A percentile compares a stretch with the other conserved stretches of the same genome.
These are phyloP conservation scores for Rhizophagus prolifer DNA, from an alignment of 192 early-diverging fungal genomes.

Conservation along the genomic window DNA sequence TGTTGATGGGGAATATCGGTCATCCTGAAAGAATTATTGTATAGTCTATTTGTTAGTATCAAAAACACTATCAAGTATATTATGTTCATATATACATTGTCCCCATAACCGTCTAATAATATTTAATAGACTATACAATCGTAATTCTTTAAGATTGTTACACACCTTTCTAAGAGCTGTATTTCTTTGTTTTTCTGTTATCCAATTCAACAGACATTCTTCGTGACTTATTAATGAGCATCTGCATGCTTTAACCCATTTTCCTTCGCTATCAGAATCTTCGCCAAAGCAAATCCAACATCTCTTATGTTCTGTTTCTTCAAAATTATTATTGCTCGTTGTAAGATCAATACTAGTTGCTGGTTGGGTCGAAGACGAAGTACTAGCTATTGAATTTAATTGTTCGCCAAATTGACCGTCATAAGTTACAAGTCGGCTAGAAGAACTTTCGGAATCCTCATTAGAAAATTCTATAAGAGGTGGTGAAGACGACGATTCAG, in stretches of 20 bases:
- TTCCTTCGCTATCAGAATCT: slow-evolving; percentile 53
- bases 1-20: background rate
- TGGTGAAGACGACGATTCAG: background rate
- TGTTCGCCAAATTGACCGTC: background rate
- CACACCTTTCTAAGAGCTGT: slow-evolving; percentile 48
- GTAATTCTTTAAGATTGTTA: background rate
- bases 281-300: slow-evolving; percentile 84
- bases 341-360: background rate
- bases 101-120: too few relatives aligned
- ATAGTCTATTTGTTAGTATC: background rate
- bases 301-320: slow-evolving; percentile 34
- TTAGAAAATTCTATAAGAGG: background rate
- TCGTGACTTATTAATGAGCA: slow-evolving; percentile 79
- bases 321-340: background rate
- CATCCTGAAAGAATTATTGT: background rate
- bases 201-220: slow-evolving; percentile 75
- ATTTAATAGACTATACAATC: background rate
- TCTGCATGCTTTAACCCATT: slow-evolving; percentile 71
- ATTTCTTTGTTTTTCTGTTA: slow-evolving; percentile 64
- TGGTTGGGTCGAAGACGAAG: background rate
- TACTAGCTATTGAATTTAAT: background rate
- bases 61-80: background rate
- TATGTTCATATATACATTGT: too few relatives aligned
- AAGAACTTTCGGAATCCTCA: background rate
- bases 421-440: background rate